Base-by-base conservation (phyloP, 768 basidiomycete species). In the Trametopsis cervina region DNA sequence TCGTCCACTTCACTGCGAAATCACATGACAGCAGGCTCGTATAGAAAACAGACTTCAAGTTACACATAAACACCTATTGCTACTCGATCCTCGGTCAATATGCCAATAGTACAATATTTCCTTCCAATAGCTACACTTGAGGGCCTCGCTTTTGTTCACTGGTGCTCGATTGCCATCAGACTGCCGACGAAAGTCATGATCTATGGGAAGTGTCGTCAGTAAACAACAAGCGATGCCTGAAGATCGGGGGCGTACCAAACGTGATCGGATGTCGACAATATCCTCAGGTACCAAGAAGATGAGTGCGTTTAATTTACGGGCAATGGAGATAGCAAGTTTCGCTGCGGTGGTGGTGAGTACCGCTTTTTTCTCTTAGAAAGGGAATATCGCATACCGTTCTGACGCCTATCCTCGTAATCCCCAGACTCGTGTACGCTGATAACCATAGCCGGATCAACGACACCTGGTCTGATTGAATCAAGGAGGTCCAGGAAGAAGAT, bases 211-310 rank as follows among this genome's bases (percentile, higher is more conserved):
- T 2, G 49, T 46, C 2, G 47, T 35, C 20, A 54, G n/a, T 33
- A 1, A 18, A 23, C 36, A 33, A 26, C n/a, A 35, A 18, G 46
- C n/a, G 22, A 44, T 22, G 22, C 24, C 11, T 43, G 29, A 20
- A 22, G 21, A 48, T 23, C 27, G 24, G 17, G 74, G 7, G 29
- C 87, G 35, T 63, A 95, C 92, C 63, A 96, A 74, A 50, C 90
- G 81, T 25, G 92, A 81, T 37, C 95, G 83, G 51, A 97, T 78
- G 63, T 97, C 94, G 27, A 98, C 92, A 57, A 97, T 93, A 67
- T 93, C 93, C 61, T 98, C 95, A 0, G 95, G 93, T 0, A 97
- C 95, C 50, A 98, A 69, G 77, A 97, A 97, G 59, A 97, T 97
- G 57, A 96, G 67, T 4, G 90, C 89, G 46, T 91, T 89, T 84